Evolutionary conservation across 1,284 basidiomycete genomes (phyloP), one percentile per base, ranked within the genome.

Genomic region (Fomitopsis pinicola): DNA sequence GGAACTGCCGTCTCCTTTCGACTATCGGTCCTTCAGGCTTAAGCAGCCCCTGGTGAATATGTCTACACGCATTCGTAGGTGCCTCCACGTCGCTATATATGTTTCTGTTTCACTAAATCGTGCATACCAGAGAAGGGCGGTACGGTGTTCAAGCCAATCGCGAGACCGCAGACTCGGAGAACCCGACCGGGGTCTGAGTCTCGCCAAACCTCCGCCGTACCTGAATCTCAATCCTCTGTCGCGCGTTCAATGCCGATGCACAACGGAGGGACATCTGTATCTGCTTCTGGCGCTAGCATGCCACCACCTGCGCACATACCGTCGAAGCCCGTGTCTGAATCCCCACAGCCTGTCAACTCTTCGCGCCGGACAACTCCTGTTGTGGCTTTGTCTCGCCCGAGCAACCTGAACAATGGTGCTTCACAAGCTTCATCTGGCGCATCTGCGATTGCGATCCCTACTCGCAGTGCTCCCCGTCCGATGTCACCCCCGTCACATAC

Each of bases 1-100:
- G n/a, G 14, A 30, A 50, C 28, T 4, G 28, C 30, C 48, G 30
- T 50, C 28, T 50, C 28, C 26, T 30, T 40, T 14, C 48, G 30
- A 26, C 22, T 42, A n/a, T 26, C 42, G 50, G 19, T 7, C 3
- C 55, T 30, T 57, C 22, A 26, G n/a, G n/a, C n/a, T n/a, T n/a
- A n/a, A n/a, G n/a, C n/a, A n/a, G 9, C 3, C 9, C 28, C 10
- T n/a, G 15, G 48, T 48, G 26, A 30, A 9, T 42, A 91, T 91
- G 89, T 88, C 86, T 46, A 88, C 84, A 64, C 84, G 89, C 72
- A 89, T 91, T 73, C 89, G 89, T 91, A 70, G 82, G 89, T 83
- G 22, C 75, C 45, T 61, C 17, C 36, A 50, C 15, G 28, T 56
- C 61, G 56, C 58, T 59, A n/a, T 45, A 5, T 7, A 42, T 42